Conservation (phyloP, 2,329 filamentous ascomycete genomes). For the Tothia fuscella region DNA sequence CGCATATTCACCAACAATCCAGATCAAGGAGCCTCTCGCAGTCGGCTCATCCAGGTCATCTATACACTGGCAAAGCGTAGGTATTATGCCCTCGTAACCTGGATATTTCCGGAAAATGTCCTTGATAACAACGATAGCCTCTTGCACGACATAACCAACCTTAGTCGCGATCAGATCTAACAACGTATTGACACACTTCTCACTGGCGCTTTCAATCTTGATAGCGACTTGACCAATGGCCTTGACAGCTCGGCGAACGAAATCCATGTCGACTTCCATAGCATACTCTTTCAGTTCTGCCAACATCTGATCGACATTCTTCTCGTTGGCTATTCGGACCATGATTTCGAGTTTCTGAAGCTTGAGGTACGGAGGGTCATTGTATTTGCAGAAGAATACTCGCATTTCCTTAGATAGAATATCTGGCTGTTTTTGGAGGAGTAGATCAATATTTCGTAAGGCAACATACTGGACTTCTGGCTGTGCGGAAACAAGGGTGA, state of each 20-base stretch:
- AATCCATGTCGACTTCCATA: constrained; percentile 98
- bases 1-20: constrained; percentile 98
- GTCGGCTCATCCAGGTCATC: constrained; percentile 93
- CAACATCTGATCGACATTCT: constrained; percentile 87
- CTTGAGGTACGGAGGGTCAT: constrained; percentile 95
- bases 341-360: constrained; percentile 97
- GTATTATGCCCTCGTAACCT: constrained; percentile 95
- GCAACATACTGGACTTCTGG: constrained; percentile 98
- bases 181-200: constrained; percentile 89
- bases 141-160: constrained; percentile 98
- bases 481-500: constrained; percentile 87
- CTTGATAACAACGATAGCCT: constrained; percentile 97
- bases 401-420: constrained; percentile 95
- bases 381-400: constrained; percentile 99
- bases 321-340: constrained; percentile 96
- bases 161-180: constrained; percentile 93
- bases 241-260: constrained; percentile 84
- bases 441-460: constrained; percentile 85
- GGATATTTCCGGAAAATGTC: constrained; percentile 97
- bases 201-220: constrained; percentile 90
- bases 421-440: constrained; percentile 90
- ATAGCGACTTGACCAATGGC: constrained; percentile 97
- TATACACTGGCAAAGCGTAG: constrained; percentile 89
- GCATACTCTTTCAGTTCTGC: constrained; percentile 96
- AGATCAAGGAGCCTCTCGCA: constrained; percentile 82